These are phyloP conservation scores for Trypanosomatidae sp. DNA, from an alignment of 208 protist species.

Conservation along the genomic window DNA sequence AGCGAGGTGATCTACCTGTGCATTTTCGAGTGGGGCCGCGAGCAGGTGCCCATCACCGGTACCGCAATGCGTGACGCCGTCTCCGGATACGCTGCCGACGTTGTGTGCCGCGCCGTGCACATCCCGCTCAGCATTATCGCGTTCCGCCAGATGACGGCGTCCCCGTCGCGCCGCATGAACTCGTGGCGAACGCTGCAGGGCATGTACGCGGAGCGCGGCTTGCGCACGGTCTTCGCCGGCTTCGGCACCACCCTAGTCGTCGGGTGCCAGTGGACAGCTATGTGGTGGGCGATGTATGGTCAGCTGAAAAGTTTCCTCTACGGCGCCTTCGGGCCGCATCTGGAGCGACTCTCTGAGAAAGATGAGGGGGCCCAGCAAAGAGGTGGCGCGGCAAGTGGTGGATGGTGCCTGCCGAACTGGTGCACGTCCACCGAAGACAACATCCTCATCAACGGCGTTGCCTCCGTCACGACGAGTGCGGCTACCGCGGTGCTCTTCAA, in stretches of 20 bases:
- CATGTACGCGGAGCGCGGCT: slow-evolving; percentile 68
- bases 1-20: slow-evolving; percentile 83
- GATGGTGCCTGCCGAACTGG: slow-evolving; percentile 35
- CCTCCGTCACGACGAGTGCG: slow-evolving; percentile 65
- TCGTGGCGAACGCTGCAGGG: slow-evolving; percentile 26
- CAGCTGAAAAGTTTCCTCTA: slow-evolving; percentile 58
- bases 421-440: slow-evolving; percentile 69
- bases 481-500: slow-evolving; percentile 81
- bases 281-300: slow-evolving; percentile 83
- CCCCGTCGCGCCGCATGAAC: slow-evolving; percentile 4
- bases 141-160: slow-evolving; percentile 81
- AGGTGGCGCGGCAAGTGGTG: not conserved
- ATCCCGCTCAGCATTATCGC: slow-evolving; percentile 82
- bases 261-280: slow-evolving; percentile 81
- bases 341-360: slow-evolving; percentile 20
- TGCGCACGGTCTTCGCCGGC: slow-evolving; percentile 74
- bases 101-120: slow-evolving; percentile 63
- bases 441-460: slow-evolving; percentile 56
- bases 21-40: slow-evolving; percentile 74
- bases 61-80: slow-evolving; percentile 48
- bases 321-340: slow-evolving; percentile 23
- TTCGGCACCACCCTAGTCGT: slow-evolving; percentile 78
- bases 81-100: slow-evolving; percentile 68
- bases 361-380: not conserved
- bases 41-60: slow-evolving; percentile 34